Evolutionary conservation across 805 yeast genomes (phyloP), one percentile per base, ranked within the genome.

Genomic region (Metschnikowia vanudenii): DNA sequence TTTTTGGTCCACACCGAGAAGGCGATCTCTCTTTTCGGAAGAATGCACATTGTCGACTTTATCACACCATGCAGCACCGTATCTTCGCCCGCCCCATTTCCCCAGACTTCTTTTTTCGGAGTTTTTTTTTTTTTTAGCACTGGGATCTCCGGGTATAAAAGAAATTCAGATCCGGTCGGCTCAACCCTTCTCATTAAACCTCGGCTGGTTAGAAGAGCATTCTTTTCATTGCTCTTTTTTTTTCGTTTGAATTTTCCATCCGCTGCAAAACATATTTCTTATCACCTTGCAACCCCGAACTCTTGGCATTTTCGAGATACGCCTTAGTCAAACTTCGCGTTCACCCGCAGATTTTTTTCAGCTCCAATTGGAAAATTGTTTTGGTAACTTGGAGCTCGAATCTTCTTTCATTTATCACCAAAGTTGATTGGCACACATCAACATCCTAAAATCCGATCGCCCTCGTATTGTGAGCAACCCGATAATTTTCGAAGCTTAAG

Each of bases 21-120:
- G 28, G 28, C 7, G 33, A 30, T 30, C 33, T 30, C 33, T 30
- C 33, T 13, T 30, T n/a, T n/a, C n/a, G 33, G 3, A 30, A 26
- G 28, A 13, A 5, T 30, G 33, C 33, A 30, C 10, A 10, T 3
- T n/a, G 11, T 13, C 17, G 8, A 13, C 14, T 30, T 4, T 29
- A 34, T 16, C 12, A 18, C 5, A 10, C 12, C 19, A 16, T 17
- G 31, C 30, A 18, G 26, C 33, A 26, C 28, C 28, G 29, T 32
- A 43, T 35, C 51, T 39, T 42, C 45, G 47, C 24, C 22, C n/a
- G 12, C 37, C 36, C 41, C 47, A 37, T 40, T 45, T 42, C 50
- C 52, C 52, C 52, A 43, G 49, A 39, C 43, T 49, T 44, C 45
- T 49, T 28, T 22, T 38, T 49, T 42, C 12, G 42, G 52, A n/a